Percentiles rank a stretch among this genome's conserved stretches.
These are phyloP conservation scores for Chalaropsis ovoidea DNA, from an alignment of 2,329 filamentous ascomycete genomes.

Conservation along the genomic window DNA sequence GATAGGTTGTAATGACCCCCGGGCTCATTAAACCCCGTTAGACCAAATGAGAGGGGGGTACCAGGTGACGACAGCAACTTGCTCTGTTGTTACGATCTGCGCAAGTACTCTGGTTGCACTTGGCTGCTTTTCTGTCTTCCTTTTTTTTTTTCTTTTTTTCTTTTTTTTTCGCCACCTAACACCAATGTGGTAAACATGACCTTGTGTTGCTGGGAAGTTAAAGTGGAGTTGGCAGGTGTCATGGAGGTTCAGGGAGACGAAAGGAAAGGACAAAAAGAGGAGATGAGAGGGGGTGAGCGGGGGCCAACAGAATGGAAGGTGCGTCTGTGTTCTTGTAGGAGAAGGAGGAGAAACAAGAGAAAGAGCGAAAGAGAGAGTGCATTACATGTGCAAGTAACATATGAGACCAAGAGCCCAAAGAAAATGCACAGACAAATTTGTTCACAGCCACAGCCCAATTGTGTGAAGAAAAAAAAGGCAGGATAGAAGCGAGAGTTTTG, in stretches of 20 bases:
- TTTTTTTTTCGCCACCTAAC: not conserved
- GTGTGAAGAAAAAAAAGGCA: not conserved
- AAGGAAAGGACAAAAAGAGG: conserved; percentile 1
- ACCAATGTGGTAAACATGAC: not conserved
- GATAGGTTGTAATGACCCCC: not conserved
- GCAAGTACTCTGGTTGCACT: not conserved
- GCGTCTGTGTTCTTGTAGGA: not conserved
- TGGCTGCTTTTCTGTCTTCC: not conserved
- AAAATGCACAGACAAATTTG: not conserved
- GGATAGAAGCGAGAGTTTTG: too few species aligned
- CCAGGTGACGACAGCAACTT: not conserved
- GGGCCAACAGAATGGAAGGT: not conserved
- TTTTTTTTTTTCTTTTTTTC: not conserved
- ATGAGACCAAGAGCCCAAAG: not conserved
- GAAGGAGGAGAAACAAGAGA: not conserved
- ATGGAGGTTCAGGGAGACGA: not conserved
- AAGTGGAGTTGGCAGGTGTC: conserved; percentile 9
- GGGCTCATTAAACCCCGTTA: not conserved
- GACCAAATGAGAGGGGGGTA: not conserved
- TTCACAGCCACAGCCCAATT: not conserved
- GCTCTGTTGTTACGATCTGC: not conserved
- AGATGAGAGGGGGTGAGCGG: not conserved
- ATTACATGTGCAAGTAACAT: not conserved
- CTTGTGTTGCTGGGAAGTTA: conserved; percentile 4
- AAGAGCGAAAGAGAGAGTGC: not conserved